These are phyloP conservation scores for Alternaria infectoria DNA, from an alignment of 2,329 filamentous ascomycete genomes.

Conservation along the genomic window DNA sequence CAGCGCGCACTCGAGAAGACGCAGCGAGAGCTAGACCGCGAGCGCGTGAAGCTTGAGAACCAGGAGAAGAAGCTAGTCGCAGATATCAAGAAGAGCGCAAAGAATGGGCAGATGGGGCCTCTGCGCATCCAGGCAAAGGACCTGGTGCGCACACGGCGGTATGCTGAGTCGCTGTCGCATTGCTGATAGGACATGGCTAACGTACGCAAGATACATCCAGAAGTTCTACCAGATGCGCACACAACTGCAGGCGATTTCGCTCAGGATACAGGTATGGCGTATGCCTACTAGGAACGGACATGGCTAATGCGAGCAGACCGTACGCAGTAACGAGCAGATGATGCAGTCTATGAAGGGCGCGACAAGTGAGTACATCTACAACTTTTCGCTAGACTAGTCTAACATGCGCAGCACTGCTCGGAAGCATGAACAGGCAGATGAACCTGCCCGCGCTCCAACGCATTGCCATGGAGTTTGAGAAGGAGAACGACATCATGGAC, in stretches of 20 bases:
- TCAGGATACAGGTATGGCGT: constrained; percentile 83
- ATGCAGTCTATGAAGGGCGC: constrained; percentile 99
- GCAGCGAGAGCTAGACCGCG: constrained; percentile 92
- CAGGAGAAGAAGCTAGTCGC: constrained; percentile 96
- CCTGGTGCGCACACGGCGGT: constrained; percentile 86
- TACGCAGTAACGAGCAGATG: constrained; percentile 99
- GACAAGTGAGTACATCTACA: constrained; percentile 57
- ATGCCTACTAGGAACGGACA: neutral
- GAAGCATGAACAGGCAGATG: constrained; percentile 98
- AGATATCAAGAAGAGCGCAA: constrained; percentile 98
- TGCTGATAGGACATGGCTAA: constrained; percentile 6
- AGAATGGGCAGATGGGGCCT: constrained; percentile 98
- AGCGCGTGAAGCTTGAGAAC: constrained; percentile 94
- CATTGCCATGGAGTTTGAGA: constrained; percentile 99
- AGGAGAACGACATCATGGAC: constrained; percentile 99
- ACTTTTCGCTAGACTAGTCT: constrained; percentile 7
- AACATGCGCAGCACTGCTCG: constrained; percentile 68
- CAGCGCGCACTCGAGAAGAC: constrained; percentile 97
- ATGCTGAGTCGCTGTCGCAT: constrained; percentile 15
- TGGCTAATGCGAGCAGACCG: constrained; percentile 67
- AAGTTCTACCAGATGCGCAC: constrained; percentile 99
- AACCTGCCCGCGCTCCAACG: constrained; percentile 93
- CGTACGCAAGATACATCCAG: constrained; percentile 76
- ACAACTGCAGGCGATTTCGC: constrained; percentile 92
- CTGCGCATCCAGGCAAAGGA: constrained; percentile 99